A percentile compares a stretch with the other conserved stretches of the same genome.
Conservation (phyloP, 306 rosid genomes). For the Carpinus fangiana region DNA sequence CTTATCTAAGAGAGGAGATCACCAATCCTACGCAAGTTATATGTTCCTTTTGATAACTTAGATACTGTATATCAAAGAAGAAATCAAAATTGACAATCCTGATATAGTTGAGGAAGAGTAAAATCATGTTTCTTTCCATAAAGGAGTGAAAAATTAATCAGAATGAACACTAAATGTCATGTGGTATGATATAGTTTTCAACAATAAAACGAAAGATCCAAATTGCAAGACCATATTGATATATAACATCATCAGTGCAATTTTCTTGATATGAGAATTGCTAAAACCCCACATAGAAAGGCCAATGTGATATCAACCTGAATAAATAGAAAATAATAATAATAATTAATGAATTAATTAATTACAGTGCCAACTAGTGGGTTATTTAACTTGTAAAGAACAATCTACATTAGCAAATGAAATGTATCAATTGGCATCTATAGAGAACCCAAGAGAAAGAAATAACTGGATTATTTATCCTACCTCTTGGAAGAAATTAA, state of each 20-base stretch:
- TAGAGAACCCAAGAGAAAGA: constrained; percentile 2
- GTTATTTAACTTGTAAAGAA: neutral
- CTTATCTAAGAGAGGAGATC: neutral
- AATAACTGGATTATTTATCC: neutral
- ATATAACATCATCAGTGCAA: neutral
- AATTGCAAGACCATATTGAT: neutral
- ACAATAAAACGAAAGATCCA: neutral
- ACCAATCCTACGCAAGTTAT: neutral
- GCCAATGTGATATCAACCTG: neutral
- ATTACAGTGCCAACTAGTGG: neutral
- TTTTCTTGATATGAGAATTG: neutral
- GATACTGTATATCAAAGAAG: constrained; percentile 3
- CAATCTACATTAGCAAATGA: neutral
- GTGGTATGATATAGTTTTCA: neutral
- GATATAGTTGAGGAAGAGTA: neutral
- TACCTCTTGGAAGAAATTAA: neutral
- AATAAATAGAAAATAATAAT: neutral
- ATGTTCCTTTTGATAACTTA: neutral
- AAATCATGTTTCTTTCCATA: neutral
- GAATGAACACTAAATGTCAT: neutral
- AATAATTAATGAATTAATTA: neutral
- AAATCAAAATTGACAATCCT: neutral
- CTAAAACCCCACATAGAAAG: neutral
- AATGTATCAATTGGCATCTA: neutral
- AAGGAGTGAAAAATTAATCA: neutral